Evolutionary conservation across 331 rosid species (phyloP).

Genomic region (Saraca asoca): DNA sequence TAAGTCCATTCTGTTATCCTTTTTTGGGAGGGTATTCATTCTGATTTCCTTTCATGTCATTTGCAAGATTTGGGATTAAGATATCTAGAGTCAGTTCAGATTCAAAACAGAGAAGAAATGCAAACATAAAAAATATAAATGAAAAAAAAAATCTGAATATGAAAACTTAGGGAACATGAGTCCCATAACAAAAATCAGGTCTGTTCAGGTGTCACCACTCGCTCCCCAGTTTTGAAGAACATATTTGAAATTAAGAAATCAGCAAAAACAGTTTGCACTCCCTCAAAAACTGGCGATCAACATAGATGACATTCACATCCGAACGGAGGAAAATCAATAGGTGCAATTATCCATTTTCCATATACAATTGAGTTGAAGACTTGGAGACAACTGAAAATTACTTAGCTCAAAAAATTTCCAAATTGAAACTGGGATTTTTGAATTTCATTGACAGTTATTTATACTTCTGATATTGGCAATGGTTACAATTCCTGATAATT

Average conservation of each 20-base stretch:
- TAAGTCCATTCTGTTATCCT: background rate
- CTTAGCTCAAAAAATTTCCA: background rate
- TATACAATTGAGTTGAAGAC: background rate
- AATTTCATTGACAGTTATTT: slow-evolving; percentile 19
- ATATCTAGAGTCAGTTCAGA: too few species aligned
- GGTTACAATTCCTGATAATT: slow-evolving; percentile 8
- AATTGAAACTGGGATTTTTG: slow-evolving; percentile 10
- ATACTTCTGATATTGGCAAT: slow-evolving; percentile 12
- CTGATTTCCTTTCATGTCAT: too few species aligned
- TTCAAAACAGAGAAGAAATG: too few species aligned
- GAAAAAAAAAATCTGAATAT: too few species aligned
- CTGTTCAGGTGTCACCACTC: too few species aligned
- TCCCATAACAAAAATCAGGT: too few species aligned
- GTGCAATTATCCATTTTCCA: background rate
- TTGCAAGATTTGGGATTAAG: too few species aligned
- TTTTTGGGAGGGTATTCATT: background rate
- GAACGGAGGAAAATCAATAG: background rate
- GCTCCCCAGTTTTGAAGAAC: too few species aligned
- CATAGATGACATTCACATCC: background rate
- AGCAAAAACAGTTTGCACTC: background rate
- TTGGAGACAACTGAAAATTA: background rate
- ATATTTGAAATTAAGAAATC: too few species aligned
- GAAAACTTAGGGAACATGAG: too few species aligned
- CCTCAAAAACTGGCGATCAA: too few species aligned
- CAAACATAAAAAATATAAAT: too few species aligned